Percentiles rank a stretch among this genome's conserved stretches.
Conservation (phyloP, 1,139 yeast species). For the Pichia sp. region DNA sequence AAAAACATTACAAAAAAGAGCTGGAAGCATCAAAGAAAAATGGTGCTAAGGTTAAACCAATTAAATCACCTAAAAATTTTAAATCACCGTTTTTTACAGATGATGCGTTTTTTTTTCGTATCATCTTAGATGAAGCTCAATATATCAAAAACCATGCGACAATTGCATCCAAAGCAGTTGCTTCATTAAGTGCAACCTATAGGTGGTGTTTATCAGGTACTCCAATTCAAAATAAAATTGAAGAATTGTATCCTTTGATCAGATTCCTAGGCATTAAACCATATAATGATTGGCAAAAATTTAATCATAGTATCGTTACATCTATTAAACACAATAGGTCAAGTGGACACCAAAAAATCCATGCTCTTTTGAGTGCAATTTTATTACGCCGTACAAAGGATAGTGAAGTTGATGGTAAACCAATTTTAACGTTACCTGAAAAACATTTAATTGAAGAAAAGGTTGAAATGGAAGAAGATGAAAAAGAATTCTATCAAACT, state of each 20-base stretch:
- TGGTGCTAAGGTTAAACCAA: slow-evolving; percentile 17
- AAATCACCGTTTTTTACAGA: slow-evolving; percentile 60
- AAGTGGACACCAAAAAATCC: slow-evolving; percentile 29
- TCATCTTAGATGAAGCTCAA: slow-evolving; percentile 90
- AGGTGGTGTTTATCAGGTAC: slow-evolving; percentile 91
- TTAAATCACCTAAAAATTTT: slow-evolving; percentile 36
- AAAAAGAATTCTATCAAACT: slow-evolving; percentile 43
- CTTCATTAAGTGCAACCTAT: slow-evolving; percentile 45
- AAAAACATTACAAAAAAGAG: slow-evolving; percentile 47
- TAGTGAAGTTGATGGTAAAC: slow-evolving; percentile 72
- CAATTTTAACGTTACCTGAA: slow-evolving; percentile 64
- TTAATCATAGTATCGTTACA: slow-evolving; percentile 50
- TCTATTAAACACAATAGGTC: slow-evolving; percentile 45
- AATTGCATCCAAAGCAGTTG: slow-evolving; percentile 60
- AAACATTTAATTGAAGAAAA: slow-evolving; percentile 46
- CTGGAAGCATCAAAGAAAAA: slow-evolving; percentile 30
- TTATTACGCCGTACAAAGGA: slow-evolving; percentile 74
- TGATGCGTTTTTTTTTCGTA: slow-evolving; percentile 54
- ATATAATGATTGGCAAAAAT: slow-evolving; percentile 51
- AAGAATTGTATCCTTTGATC: slow-evolving; percentile 72
- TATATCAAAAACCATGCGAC: slow-evolving; percentile 71
- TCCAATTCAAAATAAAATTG: slow-evolving; percentile 83
- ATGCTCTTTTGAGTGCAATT: slow-evolving; percentile 69
- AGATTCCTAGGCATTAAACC: slow-evolving; percentile 68
- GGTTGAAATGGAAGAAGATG: slow-evolving; percentile 51